These are phyloP conservation scores for Fragilariopsis cylindrus DNA, from an alignment of 108 stramenopile genomes.

Conservation along the genomic window DNA sequence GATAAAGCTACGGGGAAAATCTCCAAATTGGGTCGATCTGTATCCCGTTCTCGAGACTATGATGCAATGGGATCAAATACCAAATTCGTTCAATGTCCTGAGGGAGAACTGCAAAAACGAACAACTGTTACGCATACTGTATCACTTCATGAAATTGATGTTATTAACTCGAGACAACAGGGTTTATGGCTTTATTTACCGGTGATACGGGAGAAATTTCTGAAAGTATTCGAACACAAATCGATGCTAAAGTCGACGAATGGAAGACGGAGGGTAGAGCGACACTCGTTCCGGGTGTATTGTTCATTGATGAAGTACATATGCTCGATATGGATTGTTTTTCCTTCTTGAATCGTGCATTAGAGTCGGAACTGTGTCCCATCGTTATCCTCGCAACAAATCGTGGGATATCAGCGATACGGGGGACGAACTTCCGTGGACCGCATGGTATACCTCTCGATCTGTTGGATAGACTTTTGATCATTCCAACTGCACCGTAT, in stretches of 20 bases:
- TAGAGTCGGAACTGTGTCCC: constrained; percentile 95
- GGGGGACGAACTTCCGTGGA: constrained; percentile 93
- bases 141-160: constrained; percentile 98
- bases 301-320: constrained; percentile 99
- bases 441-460: constrained; percentile 98
- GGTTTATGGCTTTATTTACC: constrained; percentile 99
- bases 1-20: constrained; percentile 98
- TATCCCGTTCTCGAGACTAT: constrained; percentile 94
- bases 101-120: constrained; percentile 98
- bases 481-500: constrained; percentile 93
- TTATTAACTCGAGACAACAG: constrained; percentile 98
- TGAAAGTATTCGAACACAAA: constrained; percentile 94
- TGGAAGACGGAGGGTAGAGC: constrained; percentile 98
- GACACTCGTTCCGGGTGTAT: constrained; percentile 96
- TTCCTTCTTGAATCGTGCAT: constrained; percentile 93
- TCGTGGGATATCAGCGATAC: constrained; percentile 94
- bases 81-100: constrained; percentile 98
- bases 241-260: constrained; percentile 96
- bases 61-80: constrained; percentile 99
- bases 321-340: constrained; percentile 99
- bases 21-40: constrained; percentile 94
- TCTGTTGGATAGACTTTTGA: constrained; percentile 96
- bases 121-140: constrained; percentile 97
- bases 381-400: constrained; percentile 98
- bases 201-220: constrained; percentile 99